These are phyloP conservation scores for Metarhizium humberi DNA, from an alignment of 2,329 filamentous ascomycete genomes.

Conservation along the genomic window DNA sequence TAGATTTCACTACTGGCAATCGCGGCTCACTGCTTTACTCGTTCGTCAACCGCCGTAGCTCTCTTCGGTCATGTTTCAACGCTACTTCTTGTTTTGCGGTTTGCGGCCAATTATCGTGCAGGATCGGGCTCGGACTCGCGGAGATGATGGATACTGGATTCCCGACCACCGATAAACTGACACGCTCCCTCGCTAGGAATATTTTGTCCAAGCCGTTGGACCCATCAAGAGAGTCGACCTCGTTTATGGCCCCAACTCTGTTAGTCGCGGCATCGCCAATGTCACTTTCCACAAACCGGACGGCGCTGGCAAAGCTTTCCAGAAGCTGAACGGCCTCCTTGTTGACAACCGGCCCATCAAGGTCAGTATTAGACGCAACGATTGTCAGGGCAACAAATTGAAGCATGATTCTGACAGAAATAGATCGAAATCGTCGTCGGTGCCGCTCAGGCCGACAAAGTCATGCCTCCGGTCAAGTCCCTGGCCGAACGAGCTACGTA, in stretches of 20 bases:
- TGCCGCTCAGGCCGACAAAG: slow-evolving; percentile 59
- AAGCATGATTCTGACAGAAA: neutral
- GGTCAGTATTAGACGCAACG: slow-evolving; percentile 34
- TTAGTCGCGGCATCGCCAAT: slow-evolving; percentile 85
- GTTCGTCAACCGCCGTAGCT: neutral
- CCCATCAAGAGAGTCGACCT: slow-evolving; percentile 85
- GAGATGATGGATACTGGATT: slow-evolving; percentile 4
- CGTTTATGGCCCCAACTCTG: slow-evolving; percentile 85
- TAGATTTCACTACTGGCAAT: neutral
- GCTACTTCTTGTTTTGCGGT: neutral
- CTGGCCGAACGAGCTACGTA: slow-evolving; percentile 75
- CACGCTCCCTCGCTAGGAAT: slow-evolving; percentile 73
- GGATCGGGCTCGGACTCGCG: slow-evolving; percentile 17
- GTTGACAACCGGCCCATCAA: slow-evolving; percentile 89
- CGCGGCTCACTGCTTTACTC: slow-evolving; percentile 9
- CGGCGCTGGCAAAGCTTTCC: slow-evolving; percentile 75
- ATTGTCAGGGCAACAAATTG: too few species aligned
- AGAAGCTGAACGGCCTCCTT: slow-evolving; percentile 76
- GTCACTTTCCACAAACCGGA: slow-evolving; percentile 76
- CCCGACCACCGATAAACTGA: slow-evolving; percentile 49
- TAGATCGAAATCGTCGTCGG: slow-evolving; percentile 88
- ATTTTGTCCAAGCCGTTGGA: slow-evolving; percentile 81
- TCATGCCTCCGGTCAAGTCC: slow-evolving; percentile 56
- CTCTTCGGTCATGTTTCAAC: neutral
- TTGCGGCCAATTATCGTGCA: slow-evolving; percentile 10